Conservation (phyloP, 2,329 filamentous ascomycete species). For the Cordyceps javanica region DNA sequence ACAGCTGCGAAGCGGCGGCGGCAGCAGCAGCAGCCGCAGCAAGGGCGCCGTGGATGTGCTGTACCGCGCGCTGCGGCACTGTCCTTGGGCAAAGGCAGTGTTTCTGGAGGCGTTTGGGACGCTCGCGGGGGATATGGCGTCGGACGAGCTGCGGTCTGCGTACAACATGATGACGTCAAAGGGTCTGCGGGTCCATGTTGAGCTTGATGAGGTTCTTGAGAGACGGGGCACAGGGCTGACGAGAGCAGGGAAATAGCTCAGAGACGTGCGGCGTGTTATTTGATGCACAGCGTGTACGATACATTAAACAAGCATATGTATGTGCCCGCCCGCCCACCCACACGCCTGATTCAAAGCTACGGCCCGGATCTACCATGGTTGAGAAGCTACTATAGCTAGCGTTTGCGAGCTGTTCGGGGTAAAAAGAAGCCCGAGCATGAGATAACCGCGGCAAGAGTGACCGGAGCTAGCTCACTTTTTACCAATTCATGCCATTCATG, state of each 20-base stretch:
- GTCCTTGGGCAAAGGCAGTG: slow-evolving; percentile 44
- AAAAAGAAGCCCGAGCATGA: no score
- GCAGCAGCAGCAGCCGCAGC: not conserved
- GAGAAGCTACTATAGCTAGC: no score
- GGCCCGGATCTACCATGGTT: no score
- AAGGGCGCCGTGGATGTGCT: slow-evolving; percentile 38
- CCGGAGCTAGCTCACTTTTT: no score
- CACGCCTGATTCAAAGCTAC: no score
- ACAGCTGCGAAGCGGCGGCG: slow-evolving; percentile 21
- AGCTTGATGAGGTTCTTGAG: slow-evolving; percentile 43
- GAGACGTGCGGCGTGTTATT: not conserved
- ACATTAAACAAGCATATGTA: no score
- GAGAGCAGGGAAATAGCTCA: not conserved
- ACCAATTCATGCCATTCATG: no score
- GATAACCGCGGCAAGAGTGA: no score
- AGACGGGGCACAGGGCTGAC: slow-evolving; percentile 19
- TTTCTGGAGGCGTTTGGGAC: slow-evolving; percentile 46
- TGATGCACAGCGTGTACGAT: not conserved
- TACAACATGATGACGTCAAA: slow-evolving; percentile 42
- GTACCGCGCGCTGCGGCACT: slow-evolving; percentile 40
- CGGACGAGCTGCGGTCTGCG: slow-evolving; percentile 42
- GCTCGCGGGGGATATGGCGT: slow-evolving; percentile 38
- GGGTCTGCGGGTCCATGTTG: slow-evolving; percentile 44
- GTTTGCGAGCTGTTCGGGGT: no score
- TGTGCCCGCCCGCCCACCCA: no score